phyloP scores from a whole-genome alignment of 164 flowering plant genomes.

The grape (Vitis vinifera) region ASM3070453v1 NC_081818.1:27569501-27570000 shows the following conservation, averaged over 20 bases:
- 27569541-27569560: constrained; percentile 90
- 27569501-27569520: constrained; percentile 81
- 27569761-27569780: neutral
- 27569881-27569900: neutral
- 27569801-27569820: neutral
- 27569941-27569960: constrained; percentile 8
- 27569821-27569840: neutral
- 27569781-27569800: constrained; percentile 1
- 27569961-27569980: constrained; percentile 94
- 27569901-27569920: neutral
- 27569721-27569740: neutral
- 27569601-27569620: neutral
- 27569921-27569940: constrained; percentile 9
- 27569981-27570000: constrained; percentile 80
- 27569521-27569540: constrained; percentile 63
- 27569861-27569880: too few species aligned
- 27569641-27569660: neutral
- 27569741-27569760: neutral
- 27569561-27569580: constrained; percentile 72
- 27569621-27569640: neutral
- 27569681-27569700: neutral
- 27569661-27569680: neutral
- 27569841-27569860: neutral
- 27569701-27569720: neutral
- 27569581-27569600: neutral